Evolutionary conservation across 345 rosid species (phyloP).

Genomic region (Rhodamnia argentea): DNA sequence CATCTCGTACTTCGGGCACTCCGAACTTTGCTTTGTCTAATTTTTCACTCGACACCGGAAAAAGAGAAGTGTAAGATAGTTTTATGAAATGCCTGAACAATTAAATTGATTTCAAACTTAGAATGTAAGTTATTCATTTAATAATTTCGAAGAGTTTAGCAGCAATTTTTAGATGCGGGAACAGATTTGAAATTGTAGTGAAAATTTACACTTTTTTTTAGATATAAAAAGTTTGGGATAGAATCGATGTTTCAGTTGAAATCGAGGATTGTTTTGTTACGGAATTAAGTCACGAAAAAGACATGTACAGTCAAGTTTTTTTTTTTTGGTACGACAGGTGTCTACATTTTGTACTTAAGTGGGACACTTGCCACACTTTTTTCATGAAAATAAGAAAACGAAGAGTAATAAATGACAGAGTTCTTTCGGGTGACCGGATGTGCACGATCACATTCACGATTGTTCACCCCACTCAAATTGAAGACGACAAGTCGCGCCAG

Average conservation of each 20-base stretch:
- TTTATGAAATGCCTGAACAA: neutral
- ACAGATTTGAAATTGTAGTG: rapidly evolving
- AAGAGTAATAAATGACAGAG: neutral
- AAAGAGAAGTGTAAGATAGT: neutral
- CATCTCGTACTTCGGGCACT: too few relatives aligned
- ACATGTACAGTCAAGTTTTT: neutral
- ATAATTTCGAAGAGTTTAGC: neutral
- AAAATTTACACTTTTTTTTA: too few relatives aligned
- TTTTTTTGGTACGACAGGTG: neutral
- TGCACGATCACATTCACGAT: neutral
- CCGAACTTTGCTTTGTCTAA: neutral
- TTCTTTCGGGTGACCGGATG: neutral
- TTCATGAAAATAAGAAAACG: neutral
- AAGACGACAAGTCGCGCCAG: neutral
- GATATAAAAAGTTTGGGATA: neutral
- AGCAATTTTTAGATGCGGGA: neutral
- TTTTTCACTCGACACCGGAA: neutral
- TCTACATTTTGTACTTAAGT: neutral
- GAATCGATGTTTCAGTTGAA: neutral
- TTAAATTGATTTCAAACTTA: neutral
- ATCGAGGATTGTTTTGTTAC: neutral
- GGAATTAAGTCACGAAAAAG: neutral
- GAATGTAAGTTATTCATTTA: neutral
- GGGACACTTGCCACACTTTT: neutral
- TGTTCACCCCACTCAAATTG: neutral